These are phyloP conservation scores for Vararia minispora DNA, from an alignment of 768 basidiomycete genomes.

Conservation along the genomic window DNA sequence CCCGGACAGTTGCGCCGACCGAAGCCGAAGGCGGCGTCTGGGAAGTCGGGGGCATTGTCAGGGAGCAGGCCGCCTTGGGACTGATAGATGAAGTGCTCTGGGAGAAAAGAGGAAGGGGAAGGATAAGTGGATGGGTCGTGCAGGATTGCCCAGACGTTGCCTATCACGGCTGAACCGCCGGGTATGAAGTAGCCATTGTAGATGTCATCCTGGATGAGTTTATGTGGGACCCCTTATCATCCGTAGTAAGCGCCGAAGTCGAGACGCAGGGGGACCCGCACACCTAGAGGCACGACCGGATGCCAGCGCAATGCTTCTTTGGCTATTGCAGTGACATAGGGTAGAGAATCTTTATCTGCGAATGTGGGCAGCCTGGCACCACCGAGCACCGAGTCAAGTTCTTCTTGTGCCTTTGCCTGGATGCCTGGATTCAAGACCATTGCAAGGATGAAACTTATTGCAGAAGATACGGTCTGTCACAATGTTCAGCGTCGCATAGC, in stretches of 20 bases:
- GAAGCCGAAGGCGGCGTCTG: constrained; percentile 4
- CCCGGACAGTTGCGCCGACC: constrained; percentile 7
- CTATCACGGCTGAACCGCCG: neutral
- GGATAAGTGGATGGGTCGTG: constrained; percentile 2
- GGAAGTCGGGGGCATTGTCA: neutral
- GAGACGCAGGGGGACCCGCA: neutral
- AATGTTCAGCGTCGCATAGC: neutral
- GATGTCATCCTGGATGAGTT: neutral
- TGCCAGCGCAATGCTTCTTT: constrained; percentile 10
- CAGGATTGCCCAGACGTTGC: constrained; percentile 5
- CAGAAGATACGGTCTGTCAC: constrained; percentile 10
- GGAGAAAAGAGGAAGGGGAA: constrained; percentile 4
- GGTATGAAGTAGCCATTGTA: constrained; percentile 7
- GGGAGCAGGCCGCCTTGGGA: no score
- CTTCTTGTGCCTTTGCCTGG: constrained; percentile 20
- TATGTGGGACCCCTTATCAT: neutral
- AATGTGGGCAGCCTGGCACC: constrained; percentile 1
- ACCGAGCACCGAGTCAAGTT: constrained; percentile 17
- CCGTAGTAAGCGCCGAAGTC: neutral
- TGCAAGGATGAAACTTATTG: constrained; percentile 19
- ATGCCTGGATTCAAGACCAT: constrained; percentile 21
- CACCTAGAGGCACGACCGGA: constrained; percentile 3
- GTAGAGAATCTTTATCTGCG: constrained; percentile 3
- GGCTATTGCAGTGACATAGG: constrained; percentile 8
- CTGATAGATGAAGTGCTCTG: constrained; percentile 7